Evolutionary conservation across 208 protist genomes (phyloP), one percentile per base, ranked within the genome.

Genomic region (Trypanosoma rangeli): DNA sequence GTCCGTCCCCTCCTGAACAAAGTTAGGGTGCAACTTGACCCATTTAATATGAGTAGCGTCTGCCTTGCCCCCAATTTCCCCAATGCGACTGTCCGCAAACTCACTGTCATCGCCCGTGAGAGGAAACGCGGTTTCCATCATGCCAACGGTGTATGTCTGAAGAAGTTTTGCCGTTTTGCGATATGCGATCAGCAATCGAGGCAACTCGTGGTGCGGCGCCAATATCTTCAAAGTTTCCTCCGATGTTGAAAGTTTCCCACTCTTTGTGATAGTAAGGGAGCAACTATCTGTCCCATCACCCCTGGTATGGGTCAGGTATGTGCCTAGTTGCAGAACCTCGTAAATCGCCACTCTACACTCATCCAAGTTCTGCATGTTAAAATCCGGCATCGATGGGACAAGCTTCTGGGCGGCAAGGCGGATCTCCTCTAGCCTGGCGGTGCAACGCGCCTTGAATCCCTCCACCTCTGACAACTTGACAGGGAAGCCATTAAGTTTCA

Each of bases 351-450:
- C 65, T 22, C 90, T 84, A 44, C 86, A 90, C 64, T 97, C 86
- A 31, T 97, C 90, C 53, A 78, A 69, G 67, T 86, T 94, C 64
- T 95, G 93, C 37, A 94, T 82, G 69, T 97, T 97, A 80, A 97
- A 95, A 28, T 80, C 68, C 22, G 67, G 69, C 73, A 82, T 74
- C 46, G 73, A 78, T 5, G 85, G 85, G 28, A 94, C 79, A 15
- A 86, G 66, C 28, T 53, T 64, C 15, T 55, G 44, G 16, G 90
- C 87, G 24, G 66, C 70, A 24, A 22, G 29, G 33, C 76, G 61
- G 64, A 80, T 64, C 39, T 66, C 62, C 13, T 82, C 64, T 88
- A 93, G 93, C 48, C 80, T 77, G 12, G 58, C 59, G 20, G 70
- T 54, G 70, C 87, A 93, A 33, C 64, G 57, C 31, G 39, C 39